phyloP scores from a whole-genome alignment of 1,139 yeast genomes.

The Zygoascus hellenicus region DNA sequence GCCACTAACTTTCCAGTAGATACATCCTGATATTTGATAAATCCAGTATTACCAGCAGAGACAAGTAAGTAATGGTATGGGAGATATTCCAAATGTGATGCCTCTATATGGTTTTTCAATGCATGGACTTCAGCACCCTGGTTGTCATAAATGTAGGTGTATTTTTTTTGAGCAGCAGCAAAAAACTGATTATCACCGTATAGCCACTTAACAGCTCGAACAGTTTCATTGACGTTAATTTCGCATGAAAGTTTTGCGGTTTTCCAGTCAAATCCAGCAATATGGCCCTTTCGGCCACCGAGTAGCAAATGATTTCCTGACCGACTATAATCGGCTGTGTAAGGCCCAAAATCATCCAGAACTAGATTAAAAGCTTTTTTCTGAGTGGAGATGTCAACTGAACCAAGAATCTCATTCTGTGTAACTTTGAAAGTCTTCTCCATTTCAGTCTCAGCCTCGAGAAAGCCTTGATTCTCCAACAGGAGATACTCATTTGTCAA shows the following conservation, averaged over 20 bases:
- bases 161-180: slow-evolving; percentile 96
- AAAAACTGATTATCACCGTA: slow-evolving; percentile 82
- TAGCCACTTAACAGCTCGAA: slow-evolving; percentile 80
- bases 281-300: slow-evolving; percentile 90
- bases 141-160: slow-evolving; percentile 86
- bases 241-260: slow-evolving; percentile 78
- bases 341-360: slow-evolving; percentile 81
- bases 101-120: slow-evolving; percentile 83
- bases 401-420: slow-evolving; percentile 70
- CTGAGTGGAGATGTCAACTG: slow-evolving; percentile 70
- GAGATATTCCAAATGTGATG: slow-evolving; percentile 73
- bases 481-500: slow-evolving; percentile 71
- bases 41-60: slow-evolving; percentile 85
- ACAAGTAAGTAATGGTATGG: slow-evolving; percentile 89
- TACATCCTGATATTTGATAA: slow-evolving; percentile 87
- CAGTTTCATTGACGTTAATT: slow-evolving; percentile 79
- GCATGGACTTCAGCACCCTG: slow-evolving; percentile 90
- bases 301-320: slow-evolving; percentile 81
- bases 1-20: slow-evolving; percentile 85
- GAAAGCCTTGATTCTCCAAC: slow-evolving; percentile 75
- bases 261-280: slow-evolving; percentile 96
- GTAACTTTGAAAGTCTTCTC: slow-evolving; percentile 83
- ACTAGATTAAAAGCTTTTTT: slow-evolving; percentile 70
- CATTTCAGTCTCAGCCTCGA: slow-evolving; percentile 87
- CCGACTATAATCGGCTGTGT: slow-evolving; percentile 70